Evolutionary conservation across 2,329 filamentous ascomycete genomes (phyloP), one percentile per base, ranked within the genome.

Genomic region (Arthrobotrys musiformis): DNA sequence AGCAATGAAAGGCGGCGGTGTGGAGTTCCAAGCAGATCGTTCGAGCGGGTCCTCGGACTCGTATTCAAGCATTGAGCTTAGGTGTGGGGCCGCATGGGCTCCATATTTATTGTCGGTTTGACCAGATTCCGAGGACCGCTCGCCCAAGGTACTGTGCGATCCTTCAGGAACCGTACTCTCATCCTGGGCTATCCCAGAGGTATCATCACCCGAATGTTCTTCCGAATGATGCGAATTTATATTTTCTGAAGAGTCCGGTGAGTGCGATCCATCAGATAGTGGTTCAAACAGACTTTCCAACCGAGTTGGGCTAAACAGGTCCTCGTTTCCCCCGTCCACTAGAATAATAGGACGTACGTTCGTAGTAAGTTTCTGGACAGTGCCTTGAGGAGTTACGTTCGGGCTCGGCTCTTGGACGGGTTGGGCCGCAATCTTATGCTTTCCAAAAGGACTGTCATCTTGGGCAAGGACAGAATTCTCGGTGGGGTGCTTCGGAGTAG

Each of bases 261-360:
- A 8, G 33, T 15, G 17, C 4, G 54, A 58, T 26, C 33, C 26
- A 8, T 58, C 63, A n/a, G 58, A 56, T 28, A 63, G 24, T 0
- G 62, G 70, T 17, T 76, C 63, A 42, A 76, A 76, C 35, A 76
- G 56, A 24, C 58, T 70, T 50, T 76, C 72, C 24, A 76, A 58
- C 8, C 56, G 56, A 33, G 62, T 66, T 2, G 72, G 72, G 24
- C 63, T 76, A 22, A 76, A 76, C 15, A 76, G 28, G 28, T 76
- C 72, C 4, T 61, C 72, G n/a, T 58, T 76, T n/a, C 64, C 60
- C 6, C 46, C 63, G 26, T 76, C 72, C 4, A 69, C 44, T 11
- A 70, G 24, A 35, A 70, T 76, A 30, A 22, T 33, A 17, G 60
- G 64, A 15, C 52, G 62, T 9, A 40, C 50, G 5, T 60, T 52